Conservation (phyloP, 306 rosid genomes). For the Biancaea sappan region DNA sequence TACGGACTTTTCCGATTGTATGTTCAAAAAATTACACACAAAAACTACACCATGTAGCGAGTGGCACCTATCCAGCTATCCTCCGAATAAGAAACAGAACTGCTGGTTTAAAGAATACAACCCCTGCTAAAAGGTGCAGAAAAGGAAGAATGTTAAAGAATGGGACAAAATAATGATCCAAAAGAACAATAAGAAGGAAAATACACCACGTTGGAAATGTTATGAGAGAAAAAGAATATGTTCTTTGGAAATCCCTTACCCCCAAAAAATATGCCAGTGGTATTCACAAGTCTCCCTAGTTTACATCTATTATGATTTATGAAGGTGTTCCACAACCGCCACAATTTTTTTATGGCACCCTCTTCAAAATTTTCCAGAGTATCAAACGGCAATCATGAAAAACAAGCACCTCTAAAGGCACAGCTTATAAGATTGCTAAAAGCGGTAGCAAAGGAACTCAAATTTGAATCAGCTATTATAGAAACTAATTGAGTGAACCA, state of each 20-base stretch:
- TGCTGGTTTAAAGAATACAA: constrained; percentile 36
- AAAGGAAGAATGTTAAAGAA: constrained; percentile 38
- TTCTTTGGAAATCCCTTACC: constrained; percentile 5
- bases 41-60: constrained; percentile 44
- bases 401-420: constrained; percentile 9
- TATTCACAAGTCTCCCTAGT: constrained; percentile 11
- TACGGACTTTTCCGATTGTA: constrained; percentile 46
- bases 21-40: constrained; percentile 48
- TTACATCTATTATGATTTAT: background rate
- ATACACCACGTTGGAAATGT: background rate
- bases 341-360: constrained; percentile 18
- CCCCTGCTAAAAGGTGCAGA: constrained; percentile 45
- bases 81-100: constrained; percentile 35
- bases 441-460: constrained; percentile 28
- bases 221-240: background rate
- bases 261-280: background rate
- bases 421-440: background rate
- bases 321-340: constrained; percentile 18
- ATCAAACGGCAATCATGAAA: constrained; percentile 23
- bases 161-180: constrained; percentile 34
- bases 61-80: constrained; percentile 38
- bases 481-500: constrained; percentile 31
- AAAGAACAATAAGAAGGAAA: constrained; percentile 11
- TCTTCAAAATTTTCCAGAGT: constrained; percentile 23
- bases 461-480: constrained; percentile 25